A percentile compares a stretch with the other conserved stretches of the same genome.
phyloP scores from a whole-genome alignment of 805 yeast species.

The Torulaspora microellipsoides region DNA sequence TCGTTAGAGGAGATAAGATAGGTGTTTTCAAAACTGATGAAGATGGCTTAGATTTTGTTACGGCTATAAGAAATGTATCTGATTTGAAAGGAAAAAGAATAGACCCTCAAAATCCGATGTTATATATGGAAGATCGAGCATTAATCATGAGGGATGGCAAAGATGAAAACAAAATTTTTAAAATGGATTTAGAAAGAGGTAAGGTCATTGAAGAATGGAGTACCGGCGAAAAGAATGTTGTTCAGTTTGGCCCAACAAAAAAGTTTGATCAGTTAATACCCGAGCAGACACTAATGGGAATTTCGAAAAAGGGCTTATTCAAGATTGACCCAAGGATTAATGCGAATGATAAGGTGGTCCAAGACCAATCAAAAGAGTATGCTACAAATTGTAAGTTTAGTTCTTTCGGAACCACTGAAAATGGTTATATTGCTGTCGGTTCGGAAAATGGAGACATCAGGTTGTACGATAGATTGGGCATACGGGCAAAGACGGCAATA shows the following conservation, averaged over 20 bases:
- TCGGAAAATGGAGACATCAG: slow-evolving; percentile 71
- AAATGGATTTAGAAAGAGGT: slow-evolving; percentile 78
- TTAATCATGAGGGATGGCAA: slow-evolving; percentile 59
- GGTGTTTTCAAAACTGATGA: slow-evolving; percentile 71
- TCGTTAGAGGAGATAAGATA: slow-evolving; percentile 70
- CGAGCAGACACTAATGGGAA: slow-evolving; percentile 72
- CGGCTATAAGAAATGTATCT: slow-evolving; percentile 61
- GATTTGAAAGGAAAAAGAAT: slow-evolving; percentile 47
- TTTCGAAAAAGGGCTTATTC: slow-evolving; percentile 61
- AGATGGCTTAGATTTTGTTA: slow-evolving; percentile 47
- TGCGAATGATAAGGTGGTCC: slow-evolving; percentile 53
- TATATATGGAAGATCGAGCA: slow-evolving; percentile 67
- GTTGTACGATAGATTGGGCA: slow-evolving; percentile 67
- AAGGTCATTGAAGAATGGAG: slow-evolving; percentile 84
- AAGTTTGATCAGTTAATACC: slow-evolving; percentile 70
- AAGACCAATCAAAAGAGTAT: slow-evolving; percentile 50
- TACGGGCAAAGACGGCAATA: slow-evolving; percentile 68
- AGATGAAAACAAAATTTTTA: slow-evolving; percentile 46
- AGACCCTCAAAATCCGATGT: slow-evolving; percentile 63
- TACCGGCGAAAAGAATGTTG: slow-evolving; percentile 46
- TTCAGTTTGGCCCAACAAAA: slow-evolving; percentile 60
- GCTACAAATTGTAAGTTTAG: slow-evolving; percentile 52
- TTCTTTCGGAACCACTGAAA: slow-evolving; percentile 63
- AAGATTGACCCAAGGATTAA: slow-evolving; percentile 73
- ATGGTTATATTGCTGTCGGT: slow-evolving; percentile 74